Evolutionary conservation across 176 grass and related monocot genomes (phyloP), one percentile per base, ranked within the genome.

Genomic region (Musa acuminata): DNA sequence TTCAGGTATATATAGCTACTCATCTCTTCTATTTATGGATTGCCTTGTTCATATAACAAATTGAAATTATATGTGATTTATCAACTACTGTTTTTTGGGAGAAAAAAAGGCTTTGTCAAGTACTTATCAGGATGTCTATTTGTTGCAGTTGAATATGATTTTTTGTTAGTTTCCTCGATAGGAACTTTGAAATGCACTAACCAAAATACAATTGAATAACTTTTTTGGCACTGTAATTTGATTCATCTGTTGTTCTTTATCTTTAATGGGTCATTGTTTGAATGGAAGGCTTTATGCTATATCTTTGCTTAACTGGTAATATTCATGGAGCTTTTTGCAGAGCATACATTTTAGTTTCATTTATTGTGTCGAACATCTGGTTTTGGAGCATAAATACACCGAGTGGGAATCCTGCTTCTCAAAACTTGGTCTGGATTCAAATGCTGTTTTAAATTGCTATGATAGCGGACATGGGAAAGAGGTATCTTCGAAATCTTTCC

Each of bases 341-440:
- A 67, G 84, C 13, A 74, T 73, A 77, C 87, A 96, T 82, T 92
- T 96, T 77, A 51, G 70, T 57, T 96, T 96, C 83, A 96, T 96
- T 73, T 81, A 86, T 74, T 96, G 93, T 73, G 83, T 92, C 23
- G 93, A 96, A 76, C 67, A 55, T 49, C 72, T 92, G 67, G 87
- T 92, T 64, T 1, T 84, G 63, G 73, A 88, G 27, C 27, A n/a
- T 17, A 84, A 78, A 55, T 72, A 81, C 26, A 22, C 35, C 3
- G 71, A 86, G 6, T 96, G 93, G 93, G 67, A 92, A 14, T 92
- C 87, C 49, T 96, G 93, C 79, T 90, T 92, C 82, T 13, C 69
- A 55, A 86, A 85, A 76, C 65, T 84, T 53, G 79, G 79, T 9
- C 70, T 96, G 13, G 87, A 92, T 63, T 74, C 89, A 23, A 67